These are phyloP conservation scores for Hydrangea macrophylla DNA, from an alignment of 148 eudicot species.

Conservation along the genomic window DNA sequence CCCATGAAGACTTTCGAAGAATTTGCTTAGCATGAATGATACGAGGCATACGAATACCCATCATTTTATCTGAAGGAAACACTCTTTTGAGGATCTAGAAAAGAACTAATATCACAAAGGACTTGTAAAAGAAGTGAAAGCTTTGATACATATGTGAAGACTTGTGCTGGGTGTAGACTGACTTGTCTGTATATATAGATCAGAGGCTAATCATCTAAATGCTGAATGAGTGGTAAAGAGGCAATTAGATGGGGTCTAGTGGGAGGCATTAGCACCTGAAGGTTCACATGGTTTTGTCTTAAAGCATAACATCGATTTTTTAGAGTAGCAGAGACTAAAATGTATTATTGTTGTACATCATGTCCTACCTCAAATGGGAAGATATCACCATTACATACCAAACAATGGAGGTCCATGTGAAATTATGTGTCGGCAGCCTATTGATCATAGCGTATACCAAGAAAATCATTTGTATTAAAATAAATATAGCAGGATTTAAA, in stretches of 20 bases:
- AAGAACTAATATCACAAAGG: too few relatives aligned
- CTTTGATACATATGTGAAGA: not conserved
- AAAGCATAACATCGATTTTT: not conserved
- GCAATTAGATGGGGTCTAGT: not conserved
- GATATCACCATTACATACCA: not conserved
- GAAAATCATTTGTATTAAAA: too few relatives aligned
- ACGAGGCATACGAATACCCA: conserved; percentile 9
- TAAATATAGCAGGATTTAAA: too few relatives aligned
- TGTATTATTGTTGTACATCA: too few relatives aligned
- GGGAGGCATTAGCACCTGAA: not conserved
- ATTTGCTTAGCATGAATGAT: not conserved
- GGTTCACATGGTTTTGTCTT: conserved; percentile 1
- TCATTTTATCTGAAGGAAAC: not conserved
- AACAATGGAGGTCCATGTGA: not conserved
- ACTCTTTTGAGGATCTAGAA: too few relatives aligned
- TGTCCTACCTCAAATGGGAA: not conserved
- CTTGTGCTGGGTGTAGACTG: not conserved
- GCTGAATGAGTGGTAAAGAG: not conserved
- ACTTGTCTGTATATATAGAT: not conserved
- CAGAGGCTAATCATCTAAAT: not conserved
- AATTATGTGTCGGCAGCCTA: too few relatives aligned
- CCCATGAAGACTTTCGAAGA: not conserved
- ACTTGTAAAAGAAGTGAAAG: too few relatives aligned
- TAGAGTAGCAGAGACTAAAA: too few relatives aligned
- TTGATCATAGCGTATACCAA: too few relatives aligned